Base-by-base conservation (phyloP, 768 basidiomycete species). In the Lentinula sp. region DNA sequence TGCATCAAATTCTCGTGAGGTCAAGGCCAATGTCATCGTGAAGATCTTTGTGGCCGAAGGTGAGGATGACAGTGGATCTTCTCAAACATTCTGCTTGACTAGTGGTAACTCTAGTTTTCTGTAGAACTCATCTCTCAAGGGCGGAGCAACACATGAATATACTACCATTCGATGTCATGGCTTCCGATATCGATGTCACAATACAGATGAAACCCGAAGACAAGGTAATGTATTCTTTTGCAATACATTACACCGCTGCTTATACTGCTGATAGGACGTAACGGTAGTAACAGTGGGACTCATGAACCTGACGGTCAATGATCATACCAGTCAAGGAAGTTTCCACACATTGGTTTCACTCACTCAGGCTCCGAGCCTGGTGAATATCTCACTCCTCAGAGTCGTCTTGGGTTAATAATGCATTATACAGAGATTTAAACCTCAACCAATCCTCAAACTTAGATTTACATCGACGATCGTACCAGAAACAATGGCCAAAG, bases 121-220 rank as follows among this genome's bases (percentile, higher is more conserved):
- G 84, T 11, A 76, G 80, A 40, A 65, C 89, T 21, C 67, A 77
- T 45, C 68, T 91, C 16, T 84, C 86, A 62, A 76, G 85, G 40
- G 71, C 71, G 46, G 70, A 70, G 8, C 69, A 65, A 5, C 49
- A 59, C 13, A 55, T 57, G 18, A 50, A 65, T 8, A 39, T 65
- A 15, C 76, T 79, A 11, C 81, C 87, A 1, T 79, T 95, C 51
- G 79, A 85, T 46, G 62, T 90, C 32, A 72, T 70, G 34, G 84
- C 80, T 4, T 85, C 84, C 0, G 88, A 92, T 63, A 64, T 91
- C 4, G 82, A 86, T 58, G 71, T 82, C 6, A 70, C 86, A 8
- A 65, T 92, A 1, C 88, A 93, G 69, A 67, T 88, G 9, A 87
- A 87, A 66, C 81, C 86, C 0, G 83, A 87, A 60, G 89, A 85